Evolutionary conservation across 306 rosid genomes (phyloP), one percentile per base, ranked within the genome.

Genomic region (Cucurbita maxima): DNA sequence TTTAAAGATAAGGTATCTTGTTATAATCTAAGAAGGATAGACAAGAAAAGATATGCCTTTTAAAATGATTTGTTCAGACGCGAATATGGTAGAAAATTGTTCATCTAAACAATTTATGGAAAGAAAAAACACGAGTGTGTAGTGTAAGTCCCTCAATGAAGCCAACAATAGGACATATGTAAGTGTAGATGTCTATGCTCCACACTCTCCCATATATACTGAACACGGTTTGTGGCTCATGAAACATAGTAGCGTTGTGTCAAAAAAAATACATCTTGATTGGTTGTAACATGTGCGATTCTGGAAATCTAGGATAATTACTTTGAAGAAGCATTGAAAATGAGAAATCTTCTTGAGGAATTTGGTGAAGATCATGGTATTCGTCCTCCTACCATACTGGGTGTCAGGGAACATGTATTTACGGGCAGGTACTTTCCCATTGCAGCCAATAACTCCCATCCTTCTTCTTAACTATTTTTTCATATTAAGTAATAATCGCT

Each of bases 241-340:
- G 55, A 52, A 50, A 54, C 50, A 18, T 30, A 9, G 61, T 30
- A 30, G 34, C 34, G 0, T 30, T 30, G 34, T 30, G 34, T 30
- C 34, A 30, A 30, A 30, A 30, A 30, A 30, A 30, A 30, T 1
- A 25, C 25, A 25, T 2, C 52, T 77, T 44, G 19, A 20, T 66
- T 13, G 18, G 22, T 67, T 63, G 36, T 71, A 55, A 74, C 58
- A 16, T 72, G 13, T 74, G 58, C 7, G 16, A 47, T 45, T 57
- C 11, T 14, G 12, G 71, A 22, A 13, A 22, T 64, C n/a, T 59
- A 85, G 68, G 97, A 92, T 79, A 92, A 84, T 77, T 92, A 92
- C 81, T 92, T 92, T 68, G 97, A 92, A 80, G 97, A 92, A 87
- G 96, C 96, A 16, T 93, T 92, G 72, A 92, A 92, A 75, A 88